Evolutionary conservation across 148 eudicot species (phyloP).

Genomic region (Chenopodium album): DNA sequence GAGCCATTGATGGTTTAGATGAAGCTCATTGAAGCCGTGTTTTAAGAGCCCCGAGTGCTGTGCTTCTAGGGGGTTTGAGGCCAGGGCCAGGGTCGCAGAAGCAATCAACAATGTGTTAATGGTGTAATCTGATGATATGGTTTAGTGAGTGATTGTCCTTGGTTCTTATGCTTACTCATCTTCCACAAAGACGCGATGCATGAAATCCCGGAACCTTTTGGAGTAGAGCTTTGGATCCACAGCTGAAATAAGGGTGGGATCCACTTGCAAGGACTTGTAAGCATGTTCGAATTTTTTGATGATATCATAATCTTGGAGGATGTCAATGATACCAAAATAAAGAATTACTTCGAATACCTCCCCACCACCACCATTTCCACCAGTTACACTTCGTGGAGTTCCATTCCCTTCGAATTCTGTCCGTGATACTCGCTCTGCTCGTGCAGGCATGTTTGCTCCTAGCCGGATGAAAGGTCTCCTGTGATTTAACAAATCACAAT

Average conservation of each 20-base stretch:
- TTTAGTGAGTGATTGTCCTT: neutral
- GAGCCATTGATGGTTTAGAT: neutral
- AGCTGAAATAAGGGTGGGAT: constrained; percentile 42
- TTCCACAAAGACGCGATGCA: constrained; percentile 45
- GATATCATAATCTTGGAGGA: constrained; percentile 49
- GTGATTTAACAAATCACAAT: neutral
- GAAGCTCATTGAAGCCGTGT: neutral
- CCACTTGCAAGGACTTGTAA: constrained; percentile 50
- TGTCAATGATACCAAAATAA: constrained; percentile 52
- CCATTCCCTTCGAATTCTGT: constrained; percentile 33
- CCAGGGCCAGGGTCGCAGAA: neutral
- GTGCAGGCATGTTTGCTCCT: constrained; percentile 55
- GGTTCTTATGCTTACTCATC: constrained; percentile 25
- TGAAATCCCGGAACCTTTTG: constrained; percentile 50
- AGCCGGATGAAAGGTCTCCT: constrained; percentile 50
- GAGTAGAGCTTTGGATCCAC: constrained; percentile 57
- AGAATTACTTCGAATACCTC: constrained; percentile 39
- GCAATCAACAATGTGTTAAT: constrained; percentile 11
- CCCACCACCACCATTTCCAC: constrained; percentile 24
- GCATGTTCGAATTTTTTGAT: constrained; percentile 52
- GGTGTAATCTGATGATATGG: neutral
- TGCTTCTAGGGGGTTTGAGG: neutral
- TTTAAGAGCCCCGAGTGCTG: constrained; percentile 12
- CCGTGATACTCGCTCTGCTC: constrained; percentile 43
- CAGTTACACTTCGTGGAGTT: constrained; percentile 33